phyloP scores from a whole-genome alignment of 164 flowering plant genomes.

The Hamamelis virginiana region DNA sequence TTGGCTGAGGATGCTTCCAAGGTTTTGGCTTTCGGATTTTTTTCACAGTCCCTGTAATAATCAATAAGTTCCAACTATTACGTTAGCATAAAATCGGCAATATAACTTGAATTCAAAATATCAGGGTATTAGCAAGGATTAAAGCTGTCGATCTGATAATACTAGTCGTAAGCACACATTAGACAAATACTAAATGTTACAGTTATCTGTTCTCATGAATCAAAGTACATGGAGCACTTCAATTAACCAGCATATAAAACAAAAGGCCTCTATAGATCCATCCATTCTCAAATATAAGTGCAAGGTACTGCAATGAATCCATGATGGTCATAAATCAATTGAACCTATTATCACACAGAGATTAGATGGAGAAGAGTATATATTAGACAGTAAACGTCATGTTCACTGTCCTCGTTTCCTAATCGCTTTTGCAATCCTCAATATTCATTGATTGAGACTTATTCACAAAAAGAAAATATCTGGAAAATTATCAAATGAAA shows the following conservation, averaged over 20 bases:
- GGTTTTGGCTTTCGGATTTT: conserved; percentile 83
- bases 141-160: no score
- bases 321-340: no score
- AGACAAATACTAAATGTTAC: no score
- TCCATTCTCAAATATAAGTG: no score
- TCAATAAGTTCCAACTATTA: not conserved
- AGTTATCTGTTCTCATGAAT: no score
- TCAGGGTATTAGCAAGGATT: not conserved
- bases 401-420: not conserved
- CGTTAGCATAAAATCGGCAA: not conserved
- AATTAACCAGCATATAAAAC: no score
- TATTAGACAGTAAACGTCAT: not conserved
- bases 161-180: no score
- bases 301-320: no score
- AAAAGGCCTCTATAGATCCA: no score
- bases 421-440: not conserved
- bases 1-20: conserved; percentile 81
- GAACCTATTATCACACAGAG: not conserved
- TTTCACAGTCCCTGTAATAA: conserved; percentile 45
- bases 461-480: not conserved
- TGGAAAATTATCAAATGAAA: not conserved
- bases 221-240: no score
- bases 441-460: not conserved
- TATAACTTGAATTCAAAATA: not conserved
- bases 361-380: not conserved